These are phyloP conservation scores for Talaromyces funiculosus DNA, from an alignment of 2,329 filamentous ascomycete species.

Conservation along the genomic window DNA sequence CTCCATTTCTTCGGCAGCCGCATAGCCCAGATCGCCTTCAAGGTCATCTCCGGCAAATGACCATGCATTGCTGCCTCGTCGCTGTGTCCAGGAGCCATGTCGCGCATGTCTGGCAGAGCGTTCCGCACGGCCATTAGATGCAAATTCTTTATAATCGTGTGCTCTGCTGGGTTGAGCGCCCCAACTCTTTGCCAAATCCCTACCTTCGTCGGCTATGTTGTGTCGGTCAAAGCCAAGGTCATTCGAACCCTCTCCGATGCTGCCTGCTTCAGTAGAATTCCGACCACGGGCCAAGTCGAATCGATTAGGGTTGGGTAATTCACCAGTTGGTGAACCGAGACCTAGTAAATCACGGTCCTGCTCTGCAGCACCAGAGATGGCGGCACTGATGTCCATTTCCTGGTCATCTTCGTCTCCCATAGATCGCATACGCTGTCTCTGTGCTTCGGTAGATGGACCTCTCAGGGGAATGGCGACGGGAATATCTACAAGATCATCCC, in stretches of 20 bases:
- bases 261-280: slow-evolving; percentile 32
- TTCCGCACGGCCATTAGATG: slow-evolving; percentile 15
- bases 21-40: slow-evolving; percentile 90
- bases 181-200: slow-evolving; percentile 34
- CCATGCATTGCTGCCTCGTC: slow-evolving; percentile 34
- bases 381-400: slow-evolving; percentile 84
- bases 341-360: slow-evolving; percentile 63
- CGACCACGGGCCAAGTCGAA: slow-evolving; percentile 58
- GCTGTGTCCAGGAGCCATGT: slow-evolving; percentile 38
- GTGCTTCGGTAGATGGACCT: slow-evolving; percentile 76
- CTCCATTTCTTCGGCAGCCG: slow-evolving; percentile 89
- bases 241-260: slow-evolving; percentile 25
- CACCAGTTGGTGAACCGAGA: slow-evolving; percentile 49
- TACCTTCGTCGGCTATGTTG: slow-evolving; percentile 25
- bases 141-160: slow-evolving; percentile 18
- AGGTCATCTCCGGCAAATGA: slow-evolving; percentile 66
- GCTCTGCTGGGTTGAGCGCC: slow-evolving; percentile 24
- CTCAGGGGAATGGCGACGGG: slow-evolving; percentile 89
- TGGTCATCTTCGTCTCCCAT: slow-evolving; percentile 57
- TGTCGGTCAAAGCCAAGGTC: slow-evolving; percentile 26
- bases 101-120: slow-evolving; percentile 20
- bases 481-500: slow-evolving; percentile 96
- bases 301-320: slow-evolving; percentile 68
- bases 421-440: slow-evolving; percentile 55
- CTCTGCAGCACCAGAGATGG: slow-evolving; percentile 53